Evolutionary conservation across 176 grass and related monocot species (phyloP).

Genomic region (Cymbopogon citratus): DNA sequence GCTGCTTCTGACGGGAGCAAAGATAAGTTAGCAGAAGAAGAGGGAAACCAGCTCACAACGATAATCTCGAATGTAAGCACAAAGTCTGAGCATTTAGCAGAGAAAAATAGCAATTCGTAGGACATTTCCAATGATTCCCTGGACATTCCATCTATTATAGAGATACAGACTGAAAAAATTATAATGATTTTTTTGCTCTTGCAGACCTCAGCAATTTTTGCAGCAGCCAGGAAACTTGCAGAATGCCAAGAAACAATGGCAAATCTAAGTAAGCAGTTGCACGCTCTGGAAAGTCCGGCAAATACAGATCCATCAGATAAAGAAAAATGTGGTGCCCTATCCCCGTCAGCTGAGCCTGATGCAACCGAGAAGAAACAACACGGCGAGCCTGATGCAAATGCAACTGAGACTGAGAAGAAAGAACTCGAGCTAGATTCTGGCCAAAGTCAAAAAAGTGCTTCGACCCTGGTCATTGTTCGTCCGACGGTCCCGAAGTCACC

Average conservation of each 20-base stretch:
- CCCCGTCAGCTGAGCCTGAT: not conserved
- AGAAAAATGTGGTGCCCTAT: not conserved
- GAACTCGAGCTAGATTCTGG: not conserved
- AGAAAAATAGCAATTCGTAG: not conserved
- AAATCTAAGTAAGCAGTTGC: slow-evolving; percentile 41
- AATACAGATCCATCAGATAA: slow-evolving; percentile 17
- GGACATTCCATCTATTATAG: not conserved
- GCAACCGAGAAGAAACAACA: slow-evolving; percentile 7
- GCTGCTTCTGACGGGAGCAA: slow-evolving; percentile 13
- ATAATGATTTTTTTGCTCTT: slow-evolving; percentile 10
- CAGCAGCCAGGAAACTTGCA: slow-evolving; percentile 45
- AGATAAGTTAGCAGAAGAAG: not conserved
- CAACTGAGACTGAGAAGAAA: not conserved
- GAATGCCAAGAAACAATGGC: slow-evolving; percentile 57
- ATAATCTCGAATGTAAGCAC: slow-evolving; percentile 27
- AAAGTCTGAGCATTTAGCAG: not conserved
- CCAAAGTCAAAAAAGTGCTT: not conserved
- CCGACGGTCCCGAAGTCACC: slow-evolving; percentile 5
- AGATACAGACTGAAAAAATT: not conserved
- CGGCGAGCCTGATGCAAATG: not conserved
- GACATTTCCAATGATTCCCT: not conserved
- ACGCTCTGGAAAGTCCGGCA: slow-evolving; percentile 35
- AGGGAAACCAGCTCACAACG: slow-evolving; percentile 26
- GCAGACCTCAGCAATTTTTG: slow-evolving; percentile 39
- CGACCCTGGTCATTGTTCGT: not conserved